Evolutionary conservation across 176 grass and related monocot genomes (phyloP).

Genomic region (Saccharum spontaneum): DNA sequence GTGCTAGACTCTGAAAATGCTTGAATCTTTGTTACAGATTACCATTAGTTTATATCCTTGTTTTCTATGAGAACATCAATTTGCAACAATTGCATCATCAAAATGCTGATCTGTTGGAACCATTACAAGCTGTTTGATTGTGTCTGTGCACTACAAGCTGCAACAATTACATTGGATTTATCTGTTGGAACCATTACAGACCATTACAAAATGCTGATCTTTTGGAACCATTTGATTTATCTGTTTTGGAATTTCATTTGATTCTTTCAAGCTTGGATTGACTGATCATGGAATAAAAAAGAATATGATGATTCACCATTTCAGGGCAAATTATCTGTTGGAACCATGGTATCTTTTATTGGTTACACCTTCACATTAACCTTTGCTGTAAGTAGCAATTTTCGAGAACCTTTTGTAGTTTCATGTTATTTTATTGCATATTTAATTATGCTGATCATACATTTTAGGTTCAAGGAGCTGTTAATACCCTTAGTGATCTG

Average conservation of each 20-base stretch:
- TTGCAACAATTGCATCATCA: not conserved
- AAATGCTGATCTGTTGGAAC: too few species aligned
- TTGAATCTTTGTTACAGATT: not conserved
- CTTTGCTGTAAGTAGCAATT: conserved; percentile 78
- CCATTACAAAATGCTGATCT: too few species aligned
- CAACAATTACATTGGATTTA: too few species aligned
- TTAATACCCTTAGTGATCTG: conserved; percentile 92
- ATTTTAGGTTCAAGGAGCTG: conserved; percentile 93
- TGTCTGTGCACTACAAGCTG: too few species aligned
- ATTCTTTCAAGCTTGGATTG: not conserved
- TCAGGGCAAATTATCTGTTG: conserved; percentile 90
- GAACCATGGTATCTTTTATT: conserved; percentile 95
- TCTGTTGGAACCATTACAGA: too few species aligned
- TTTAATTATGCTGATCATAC: conserved; percentile 23
- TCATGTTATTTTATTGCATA: conserved; percentile 31
- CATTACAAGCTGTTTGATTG: too few species aligned
- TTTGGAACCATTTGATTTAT: too few species aligned
- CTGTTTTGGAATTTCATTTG: conserved; percentile 14
- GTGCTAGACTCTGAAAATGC: not conserved
- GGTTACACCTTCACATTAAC: conserved; percentile 98
- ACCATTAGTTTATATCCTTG: not conserved
- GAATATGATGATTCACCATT: conserved; percentile 42
- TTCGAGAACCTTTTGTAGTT: conserved; percentile 23
- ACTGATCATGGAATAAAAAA: conserved; percentile 17
- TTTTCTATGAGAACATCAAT: not conserved